Evolutionary conservation across 2,329 filamentous ascomycete species (phyloP).

Genomic region (Arthrobotrys pseudoclavata): DNA sequence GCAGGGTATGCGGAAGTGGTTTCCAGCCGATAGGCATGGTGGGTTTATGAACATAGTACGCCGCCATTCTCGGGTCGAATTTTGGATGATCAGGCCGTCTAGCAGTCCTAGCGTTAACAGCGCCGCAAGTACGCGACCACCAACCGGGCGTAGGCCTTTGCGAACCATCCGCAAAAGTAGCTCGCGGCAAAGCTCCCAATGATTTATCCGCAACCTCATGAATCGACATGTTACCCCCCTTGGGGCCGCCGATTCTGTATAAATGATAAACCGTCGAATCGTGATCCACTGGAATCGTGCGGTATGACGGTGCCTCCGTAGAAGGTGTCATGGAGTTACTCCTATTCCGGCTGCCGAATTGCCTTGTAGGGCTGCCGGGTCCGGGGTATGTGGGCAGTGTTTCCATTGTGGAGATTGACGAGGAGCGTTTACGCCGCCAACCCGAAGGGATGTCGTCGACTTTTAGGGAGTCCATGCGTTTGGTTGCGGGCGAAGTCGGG

Average conservation of each 20-base stretch:
- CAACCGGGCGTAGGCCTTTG: slow-evolving; percentile 36
- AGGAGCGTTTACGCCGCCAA: slow-evolving; percentile 46
- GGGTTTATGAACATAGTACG: slow-evolving; percentile 55
- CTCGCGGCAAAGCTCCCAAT: slow-evolving; percentile 34
- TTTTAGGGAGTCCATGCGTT: slow-evolving; percentile 53
- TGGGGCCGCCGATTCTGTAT: slow-evolving; percentile 29
- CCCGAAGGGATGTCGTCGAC: slow-evolving; percentile 29
- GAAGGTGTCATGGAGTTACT: slow-evolving; percentile 55
- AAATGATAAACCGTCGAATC: slow-evolving; percentile 56
- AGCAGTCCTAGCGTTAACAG: slow-evolving; percentile 29
- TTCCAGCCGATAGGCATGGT: slow-evolving; percentile 7
- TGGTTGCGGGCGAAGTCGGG: slow-evolving; percentile 31
- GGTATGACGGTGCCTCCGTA: slow-evolving; percentile 53
- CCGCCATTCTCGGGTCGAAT: slow-evolving; percentile 49
- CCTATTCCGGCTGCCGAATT: slow-evolving; percentile 16
- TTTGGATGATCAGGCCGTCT: slow-evolving; percentile 45
- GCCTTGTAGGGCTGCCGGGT: slow-evolving; percentile 32
- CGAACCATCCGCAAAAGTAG: slow-evolving; percentile 46
- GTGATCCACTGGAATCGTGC: slow-evolving; percentile 52
- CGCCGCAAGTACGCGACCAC: slow-evolving; percentile 31
- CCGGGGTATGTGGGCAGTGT: slow-evolving; percentile 51
- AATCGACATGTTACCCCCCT: slow-evolving; percentile 33
- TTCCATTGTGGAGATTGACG: slow-evolving; percentile 54
- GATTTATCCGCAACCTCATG: slow-evolving; percentile 50
- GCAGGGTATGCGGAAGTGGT: slow-evolving; percentile 36